Evolutionary conservation across 1,139 yeast genomes (phyloP).

Genomic region (Sugiyamaella pinicola): DNA sequence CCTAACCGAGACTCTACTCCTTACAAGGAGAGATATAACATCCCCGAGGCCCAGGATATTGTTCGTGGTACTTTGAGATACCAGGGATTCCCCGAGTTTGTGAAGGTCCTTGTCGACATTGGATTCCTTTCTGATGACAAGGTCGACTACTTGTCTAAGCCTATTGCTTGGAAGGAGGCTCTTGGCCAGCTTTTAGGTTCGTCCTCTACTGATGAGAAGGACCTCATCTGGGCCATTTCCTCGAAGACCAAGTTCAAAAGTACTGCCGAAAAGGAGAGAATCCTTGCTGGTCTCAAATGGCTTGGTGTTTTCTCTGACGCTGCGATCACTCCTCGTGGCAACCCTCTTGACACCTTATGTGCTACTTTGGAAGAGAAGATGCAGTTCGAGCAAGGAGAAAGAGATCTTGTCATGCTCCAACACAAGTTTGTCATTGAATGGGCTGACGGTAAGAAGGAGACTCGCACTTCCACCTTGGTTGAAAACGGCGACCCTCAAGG

Average conservation of each 20-base stretch:
- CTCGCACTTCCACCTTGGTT: slow-evolving; percentile 92
- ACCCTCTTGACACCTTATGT: slow-evolving; percentile 93
- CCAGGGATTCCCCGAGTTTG: slow-evolving; percentile 98
- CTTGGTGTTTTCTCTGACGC: slow-evolving; percentile 84
- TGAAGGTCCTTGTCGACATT: slow-evolving; percentile 90
- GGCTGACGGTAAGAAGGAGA: slow-evolving; percentile 88
- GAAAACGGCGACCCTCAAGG: slow-evolving; percentile 94
- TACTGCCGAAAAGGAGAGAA: slow-evolving; percentile 81
- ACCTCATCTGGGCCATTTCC: slow-evolving; percentile 72
- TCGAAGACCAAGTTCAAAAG: slow-evolving; percentile 79
- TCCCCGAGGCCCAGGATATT: slow-evolving; percentile 97
- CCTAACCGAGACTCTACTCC: slow-evolving; percentile 98
- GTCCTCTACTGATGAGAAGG: slow-evolving; percentile 66
- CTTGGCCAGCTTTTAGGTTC: slow-evolving; percentile 75
- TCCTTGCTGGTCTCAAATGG: slow-evolving; percentile 89
- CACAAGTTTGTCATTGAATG: slow-evolving; percentile 97
- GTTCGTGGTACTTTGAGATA: slow-evolving; percentile 95
- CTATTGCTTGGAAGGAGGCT: slow-evolving; percentile 87
- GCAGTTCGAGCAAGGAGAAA: slow-evolving; percentile 95
- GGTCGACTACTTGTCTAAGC: slow-evolving; percentile 54
- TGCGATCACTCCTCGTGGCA: slow-evolving; percentile 82
- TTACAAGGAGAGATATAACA: slow-evolving; percentile 85
- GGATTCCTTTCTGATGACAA: slow-evolving; percentile 86
- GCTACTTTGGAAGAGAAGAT: slow-evolving; percentile 92
- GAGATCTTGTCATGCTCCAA: slow-evolving; percentile 92